phyloP scores from a whole-genome alignment of 768 basidiomycete genomes.

The Podaxis sp. region DNA sequence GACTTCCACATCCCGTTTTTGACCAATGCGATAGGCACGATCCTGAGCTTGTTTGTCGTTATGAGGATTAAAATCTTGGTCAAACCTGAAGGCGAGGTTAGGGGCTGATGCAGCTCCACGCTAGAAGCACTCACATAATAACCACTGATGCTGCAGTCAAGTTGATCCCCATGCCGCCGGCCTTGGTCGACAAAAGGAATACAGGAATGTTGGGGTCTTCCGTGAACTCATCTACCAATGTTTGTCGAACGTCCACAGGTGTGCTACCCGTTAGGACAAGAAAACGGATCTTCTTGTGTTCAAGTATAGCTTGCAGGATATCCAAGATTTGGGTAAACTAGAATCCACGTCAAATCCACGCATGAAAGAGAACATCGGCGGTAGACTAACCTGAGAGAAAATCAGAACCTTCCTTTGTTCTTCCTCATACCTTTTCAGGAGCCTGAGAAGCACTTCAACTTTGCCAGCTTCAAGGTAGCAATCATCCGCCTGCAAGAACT shows the following conservation, averaged over 20 bases:
- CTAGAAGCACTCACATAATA: slow-evolving; percentile 61
- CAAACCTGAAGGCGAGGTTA: slow-evolving; percentile 57
- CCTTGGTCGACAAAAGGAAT: slow-evolving; percentile 90
- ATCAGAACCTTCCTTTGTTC: slow-evolving; percentile 84
- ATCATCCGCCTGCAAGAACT: slow-evolving; percentile 69
- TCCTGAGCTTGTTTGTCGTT: slow-evolving; percentile 99
- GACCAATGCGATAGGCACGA: slow-evolving; percentile 95
- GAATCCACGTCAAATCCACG: not conserved
- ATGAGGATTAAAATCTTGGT: slow-evolving; percentile 97
- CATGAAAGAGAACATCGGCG: not conserved
- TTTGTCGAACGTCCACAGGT: slow-evolving; percentile 89
- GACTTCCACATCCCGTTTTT: slow-evolving; percentile 91
- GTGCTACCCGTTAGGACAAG: slow-evolving; percentile 90
- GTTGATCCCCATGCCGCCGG: slow-evolving; percentile 96
- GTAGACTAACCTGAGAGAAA: slow-evolving; percentile 80
- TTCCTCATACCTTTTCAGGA: slow-evolving; percentile 65
- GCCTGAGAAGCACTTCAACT: slow-evolving; percentile 66
- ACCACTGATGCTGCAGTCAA: slow-evolving; percentile 94
- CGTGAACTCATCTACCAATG: slow-evolving; percentile 93
- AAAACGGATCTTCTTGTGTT: slow-evolving; percentile 69
- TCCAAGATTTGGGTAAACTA: slow-evolving; percentile 97
- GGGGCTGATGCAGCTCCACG: not conserved
- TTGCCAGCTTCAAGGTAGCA: slow-evolving; percentile 91
- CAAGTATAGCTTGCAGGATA: slow-evolving; percentile 83
- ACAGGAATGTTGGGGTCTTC: slow-evolving; percentile 84